Base-by-base conservation (phyloP, 768 basidiomycete genomes). In the Rickenella mellea region DNA sequence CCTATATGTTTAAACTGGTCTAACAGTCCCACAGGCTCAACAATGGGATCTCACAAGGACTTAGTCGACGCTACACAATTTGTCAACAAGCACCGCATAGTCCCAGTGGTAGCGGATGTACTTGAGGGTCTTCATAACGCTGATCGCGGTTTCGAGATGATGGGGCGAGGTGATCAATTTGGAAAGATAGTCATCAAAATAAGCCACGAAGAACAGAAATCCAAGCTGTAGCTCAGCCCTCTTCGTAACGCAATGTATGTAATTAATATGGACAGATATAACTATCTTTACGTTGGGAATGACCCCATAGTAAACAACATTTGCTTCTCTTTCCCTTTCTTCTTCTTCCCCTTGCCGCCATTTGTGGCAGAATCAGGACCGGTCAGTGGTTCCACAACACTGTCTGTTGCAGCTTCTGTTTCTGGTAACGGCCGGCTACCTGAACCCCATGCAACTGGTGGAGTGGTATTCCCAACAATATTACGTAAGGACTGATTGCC, bases 261-360 rank as follows among this genome's bases (percentile, higher is more conserved):
- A 36, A 17, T 22, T 36, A 10, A 7, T 15, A 17, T 2, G 24
- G 19, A 22, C 33, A 36, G 33, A 36, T 36, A 36, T 36, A 22
- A 10, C 6, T 15, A 21, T 9, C 39, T 15, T 41, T 40, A 60
- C n/a, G 62, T 54, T 30, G 71, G 71, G 51, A 72, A 73, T 12
- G 70, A 64, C 7, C 76, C 74, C 29, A 78, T 45, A 17, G 68
- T 88, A 52, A 90, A 91, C 49, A 92, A 59, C 7, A 78, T 89
- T 68, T 90, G 84, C 63, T 90, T 90, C 57, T 78, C 76, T 60
- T 89, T 88, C 1, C 78, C 78, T 55, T 89, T 91, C 0, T 75
- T 73, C 60, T 86, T 89, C 69, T 78, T 39, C 43, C 28, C 40
- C 44, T 27, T 31, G n/a, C n/a, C n/a, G n/a, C n/a, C n/a, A n/a